These are phyloP conservation scores for Haplographium delicatum DNA, from an alignment of 495 filamentous ascomycete species.

Conservation along the genomic window DNA sequence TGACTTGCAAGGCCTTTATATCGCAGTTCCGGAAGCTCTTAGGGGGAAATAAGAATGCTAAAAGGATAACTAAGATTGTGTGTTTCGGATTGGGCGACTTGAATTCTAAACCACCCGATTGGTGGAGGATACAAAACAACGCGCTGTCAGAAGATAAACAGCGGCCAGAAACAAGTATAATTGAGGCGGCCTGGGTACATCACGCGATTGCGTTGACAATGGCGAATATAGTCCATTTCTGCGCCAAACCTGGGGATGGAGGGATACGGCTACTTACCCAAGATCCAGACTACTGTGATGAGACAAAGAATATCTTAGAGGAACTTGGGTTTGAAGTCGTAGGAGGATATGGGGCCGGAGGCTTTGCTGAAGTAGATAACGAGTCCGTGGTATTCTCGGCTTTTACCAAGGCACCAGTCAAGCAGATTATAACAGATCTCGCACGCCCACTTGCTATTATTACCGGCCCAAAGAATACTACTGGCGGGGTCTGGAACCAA, in stretches of 20 bases:
- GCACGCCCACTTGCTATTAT: conserved; percentile 31
- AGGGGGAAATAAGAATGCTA: conserved; percentile 13
- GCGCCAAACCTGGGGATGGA: conserved; percentile 18
- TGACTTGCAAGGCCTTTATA: conserved; percentile 25
- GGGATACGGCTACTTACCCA: conserved; percentile 27
- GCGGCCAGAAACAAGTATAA: conserved; percentile 27
- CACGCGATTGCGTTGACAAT: conserved; percentile 34
- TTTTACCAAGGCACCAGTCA: conserved; percentile 31
- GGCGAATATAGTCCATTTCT: conserved; percentile 22
- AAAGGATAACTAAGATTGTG: conserved; percentile 33
- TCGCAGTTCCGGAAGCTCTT: conserved; percentile 28
- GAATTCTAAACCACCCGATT: conserved; percentile 29
- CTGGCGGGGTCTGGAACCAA: conserved; percentile 15
- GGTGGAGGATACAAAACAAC: conserved; percentile 28
- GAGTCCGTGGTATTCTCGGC: conserved; percentile 31
- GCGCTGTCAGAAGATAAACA: conserved; percentile 23
- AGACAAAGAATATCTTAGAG: conserved; percentile 29
- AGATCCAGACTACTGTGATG: conserved; percentile 32
- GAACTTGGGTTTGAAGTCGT: conserved; percentile 35
- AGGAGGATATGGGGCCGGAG: conserved; percentile 33
- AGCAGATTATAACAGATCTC: conserved; percentile 32
- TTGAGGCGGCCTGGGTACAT: conserved; percentile 29
- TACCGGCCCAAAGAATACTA: conserved; percentile 11
- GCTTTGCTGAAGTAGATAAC: conserved; percentile 36
- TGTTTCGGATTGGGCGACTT: conserved; percentile 38